Evolutionary conservation across 306 rosid species (phyloP).

Genomic region (Medicago lupulina): DNA sequence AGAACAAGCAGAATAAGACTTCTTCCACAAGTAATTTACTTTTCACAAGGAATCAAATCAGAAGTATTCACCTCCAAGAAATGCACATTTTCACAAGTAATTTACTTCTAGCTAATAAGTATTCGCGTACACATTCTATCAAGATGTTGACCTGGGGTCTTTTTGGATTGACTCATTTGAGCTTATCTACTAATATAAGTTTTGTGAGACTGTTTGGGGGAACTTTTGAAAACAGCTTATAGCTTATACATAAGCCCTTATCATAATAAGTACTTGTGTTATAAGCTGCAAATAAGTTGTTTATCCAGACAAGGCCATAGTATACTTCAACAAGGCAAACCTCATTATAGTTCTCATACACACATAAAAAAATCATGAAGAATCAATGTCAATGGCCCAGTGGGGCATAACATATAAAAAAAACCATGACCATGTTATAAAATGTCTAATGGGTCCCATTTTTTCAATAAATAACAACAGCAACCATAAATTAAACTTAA

Average conservation of each 20-base stretch:
- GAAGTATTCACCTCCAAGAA: neutral
- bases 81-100: neutral
- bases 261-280: too few species aligned
- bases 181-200: too few species aligned
- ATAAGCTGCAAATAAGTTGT: too few species aligned
- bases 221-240: too few species aligned
- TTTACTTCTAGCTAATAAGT: neutral
- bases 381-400: constrained; percentile 25
- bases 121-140: too few species aligned
- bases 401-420: constrained; percentile 30
- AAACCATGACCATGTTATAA: neutral
- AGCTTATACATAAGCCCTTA: too few species aligned
- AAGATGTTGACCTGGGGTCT: too few species aligned
- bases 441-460: constrained; percentile 3
- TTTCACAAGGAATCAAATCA: neutral
- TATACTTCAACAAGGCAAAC: neutral
- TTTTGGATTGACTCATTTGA: too few species aligned
- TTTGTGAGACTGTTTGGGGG: too few species aligned
- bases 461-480: constrained; percentile 30
- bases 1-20: neutral
- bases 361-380: neutral
- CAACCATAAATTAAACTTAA: neutral
- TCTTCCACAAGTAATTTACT: neutral
- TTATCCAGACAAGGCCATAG: too few species aligned
- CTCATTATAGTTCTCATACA: neutral